Conservation (phyloP, 176 grass and related monocot species). For the Ananas comosus region DNA sequence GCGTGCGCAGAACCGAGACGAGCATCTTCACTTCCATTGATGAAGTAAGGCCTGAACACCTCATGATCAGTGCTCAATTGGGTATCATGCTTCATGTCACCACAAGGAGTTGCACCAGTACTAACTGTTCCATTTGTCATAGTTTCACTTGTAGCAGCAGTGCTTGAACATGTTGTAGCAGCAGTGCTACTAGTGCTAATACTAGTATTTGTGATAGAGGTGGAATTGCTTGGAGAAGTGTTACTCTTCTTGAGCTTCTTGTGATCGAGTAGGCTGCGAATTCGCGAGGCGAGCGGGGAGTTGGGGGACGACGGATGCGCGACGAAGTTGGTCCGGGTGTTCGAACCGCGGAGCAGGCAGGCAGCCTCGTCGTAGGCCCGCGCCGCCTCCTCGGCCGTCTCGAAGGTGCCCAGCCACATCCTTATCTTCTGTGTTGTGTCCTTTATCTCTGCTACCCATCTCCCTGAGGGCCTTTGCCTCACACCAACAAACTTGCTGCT, state of each 20-base stretch:
- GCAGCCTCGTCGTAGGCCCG: constrained; percentile 58
- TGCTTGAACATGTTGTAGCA: not conserved
- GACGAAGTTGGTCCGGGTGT: constrained; percentile 68
- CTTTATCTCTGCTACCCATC: constrained; percentile 73
- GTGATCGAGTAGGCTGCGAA: constrained; percentile 36
- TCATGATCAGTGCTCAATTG: not conserved
- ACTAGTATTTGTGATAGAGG: constrained; percentile 1
- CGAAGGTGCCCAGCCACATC: constrained; percentile 65
- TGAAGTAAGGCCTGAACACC: constrained; percentile 17
- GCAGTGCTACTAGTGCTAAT: not conserved
- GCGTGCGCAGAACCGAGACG: not conserved
- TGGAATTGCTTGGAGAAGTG: not conserved
- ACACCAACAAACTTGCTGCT: constrained; percentile 41
- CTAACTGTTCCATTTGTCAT: too few relatives aligned
- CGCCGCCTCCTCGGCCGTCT: constrained; percentile 55
- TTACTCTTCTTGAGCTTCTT: constrained; percentile 40
- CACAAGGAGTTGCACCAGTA: not conserved
- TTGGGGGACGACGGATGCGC: not conserved
- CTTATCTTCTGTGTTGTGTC: constrained; percentile 53
- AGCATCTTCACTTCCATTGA: constrained; percentile 6
- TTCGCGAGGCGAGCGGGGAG: constrained; percentile 36
- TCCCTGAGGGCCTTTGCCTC: constrained; percentile 46
- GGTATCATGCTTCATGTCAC: not conserved
- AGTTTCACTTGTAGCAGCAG: not conserved
- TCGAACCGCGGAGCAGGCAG: constrained; percentile 49